Evolutionary conservation across 441 rosid species (phyloP).

Genomic region (Geranium incanum): DNA sequence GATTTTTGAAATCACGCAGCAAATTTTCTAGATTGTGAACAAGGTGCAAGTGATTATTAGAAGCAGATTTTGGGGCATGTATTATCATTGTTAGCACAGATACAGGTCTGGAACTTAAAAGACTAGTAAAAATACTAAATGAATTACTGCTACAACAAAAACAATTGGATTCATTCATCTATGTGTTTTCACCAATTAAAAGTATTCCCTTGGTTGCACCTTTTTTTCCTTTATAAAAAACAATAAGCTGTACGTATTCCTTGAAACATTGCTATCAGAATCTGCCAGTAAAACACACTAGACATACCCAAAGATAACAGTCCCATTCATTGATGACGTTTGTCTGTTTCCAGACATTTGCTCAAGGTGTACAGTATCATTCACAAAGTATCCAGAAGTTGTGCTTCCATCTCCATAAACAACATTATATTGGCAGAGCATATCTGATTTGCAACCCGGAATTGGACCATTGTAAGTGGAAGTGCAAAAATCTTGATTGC

Average conservation of each 20-base stretch:
- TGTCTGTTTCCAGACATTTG: background rate
- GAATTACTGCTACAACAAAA: background rate
- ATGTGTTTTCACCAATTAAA: background rate
- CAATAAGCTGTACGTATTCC: background rate
- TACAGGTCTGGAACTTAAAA: background rate
- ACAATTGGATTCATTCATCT: constrained; percentile 6
- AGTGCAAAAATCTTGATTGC: constrained; percentile 1
- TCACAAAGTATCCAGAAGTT: constrained; percentile 7
- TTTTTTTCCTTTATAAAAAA: no score
- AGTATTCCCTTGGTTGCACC: background rate
- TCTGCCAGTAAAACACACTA: background rate
- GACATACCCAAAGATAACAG: constrained; percentile 3
- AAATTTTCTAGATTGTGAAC: no score
- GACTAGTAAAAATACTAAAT: background rate
- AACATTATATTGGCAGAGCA: constrained; percentile 2
- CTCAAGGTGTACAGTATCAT: constrained; percentile 1
- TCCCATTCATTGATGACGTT: background rate
- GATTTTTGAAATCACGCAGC: no score
- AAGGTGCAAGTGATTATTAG: no score
- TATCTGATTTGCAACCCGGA: background rate
- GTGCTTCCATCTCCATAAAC: constrained; percentile 2
- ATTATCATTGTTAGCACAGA: background rate
- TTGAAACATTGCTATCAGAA: background rate
- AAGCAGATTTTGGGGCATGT: background rate
- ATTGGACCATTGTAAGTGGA: background rate